Conservation (phyloP, 2,329 filamentous ascomycete species). For the Aspergillus ibericus region DNA sequence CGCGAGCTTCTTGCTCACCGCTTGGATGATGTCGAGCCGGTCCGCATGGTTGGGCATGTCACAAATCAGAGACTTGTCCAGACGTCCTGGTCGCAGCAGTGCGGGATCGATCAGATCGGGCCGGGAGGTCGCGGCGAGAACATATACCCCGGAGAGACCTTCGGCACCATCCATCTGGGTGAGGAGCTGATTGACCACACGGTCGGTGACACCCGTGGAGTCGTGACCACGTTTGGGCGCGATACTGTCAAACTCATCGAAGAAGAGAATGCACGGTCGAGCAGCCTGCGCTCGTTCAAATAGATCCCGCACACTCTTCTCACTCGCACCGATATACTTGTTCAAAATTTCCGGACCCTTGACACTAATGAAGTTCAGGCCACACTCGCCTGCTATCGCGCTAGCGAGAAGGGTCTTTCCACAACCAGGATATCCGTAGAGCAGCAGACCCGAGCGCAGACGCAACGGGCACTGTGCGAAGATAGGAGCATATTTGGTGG, state of each 20-base stretch:
- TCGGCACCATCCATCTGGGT: slow-evolving; percentile 99
- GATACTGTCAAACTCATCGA: slow-evolving; percentile 98
- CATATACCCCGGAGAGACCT: slow-evolving; percentile 90
- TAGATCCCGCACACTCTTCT: slow-evolving; percentile 92
- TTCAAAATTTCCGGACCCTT: slow-evolving; percentile 98
- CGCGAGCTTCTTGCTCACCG: slow-evolving; percentile 78
- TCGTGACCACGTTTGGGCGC: slow-evolving; percentile 97
- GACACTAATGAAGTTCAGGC: slow-evolving; percentile 96
- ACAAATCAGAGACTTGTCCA: slow-evolving; percentile 92
- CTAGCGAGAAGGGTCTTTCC: slow-evolving; percentile 95
- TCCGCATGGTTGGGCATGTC: slow-evolving; percentile 81
- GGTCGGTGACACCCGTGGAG: slow-evolving; percentile 95
- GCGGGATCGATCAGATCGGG: slow-evolving; percentile 96
- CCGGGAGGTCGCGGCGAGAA: slow-evolving; percentile 87
- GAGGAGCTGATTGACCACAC: slow-evolving; percentile 95
- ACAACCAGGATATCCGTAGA: slow-evolving; percentile 94
- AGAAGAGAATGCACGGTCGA: slow-evolving; percentile 91
- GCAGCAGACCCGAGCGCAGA: slow-evolving; percentile 85
- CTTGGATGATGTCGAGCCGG: slow-evolving; percentile 81
- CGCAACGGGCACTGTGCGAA: slow-evolving; percentile 94
- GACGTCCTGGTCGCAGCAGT: slow-evolving; percentile 80
- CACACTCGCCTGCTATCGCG: slow-evolving; percentile 95
- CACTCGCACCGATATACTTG: slow-evolving; percentile 97
- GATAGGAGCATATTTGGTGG: slow-evolving; percentile 95
- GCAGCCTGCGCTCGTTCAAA: slow-evolving; percentile 90